Evolutionary conservation across 176 grass and related monocot species (phyloP), one percentile per base, ranked within the genome.

Genomic region (Zea luxurians): DNA sequence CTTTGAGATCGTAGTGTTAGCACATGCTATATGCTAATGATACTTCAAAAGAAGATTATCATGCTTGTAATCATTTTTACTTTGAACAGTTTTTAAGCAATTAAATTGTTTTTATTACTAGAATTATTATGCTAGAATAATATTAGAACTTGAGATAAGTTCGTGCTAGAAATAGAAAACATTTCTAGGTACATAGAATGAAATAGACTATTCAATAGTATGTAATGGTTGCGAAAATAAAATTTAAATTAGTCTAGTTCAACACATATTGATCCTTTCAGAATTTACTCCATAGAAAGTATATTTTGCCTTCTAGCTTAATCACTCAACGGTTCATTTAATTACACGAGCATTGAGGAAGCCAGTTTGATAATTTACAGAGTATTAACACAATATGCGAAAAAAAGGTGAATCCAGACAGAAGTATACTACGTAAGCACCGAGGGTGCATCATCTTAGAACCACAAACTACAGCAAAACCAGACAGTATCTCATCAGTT

Each of bases 361-460:
- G 10, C 43, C 61, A 47, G 20, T 88, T 61, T 57, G 46, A 79
- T 84, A 80, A 88, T 88, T 79, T 88, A 88, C 81, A 84, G 10
- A 69, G 7, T 67, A 65, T 60, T 72, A 43, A 48, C 10, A 78
- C 70, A 55, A 64, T 27, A 78, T 21, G 35, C 5, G 10, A 20
- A 27, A 27, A 27, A 37, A 40, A 55, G 57, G 64, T 37, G 37
- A 38, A 37, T 38, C 60, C 48, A 71, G 35, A 43, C 7, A 60
- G 42, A 12, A 68, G 11, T 2, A 79, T 36, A 37, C 60, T 73
- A 78, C 59, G 52, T 44, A 47, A 73, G 66, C 61, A 76, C 43
- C 71, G 18, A 73, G n/a, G 48, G 42, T 48, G 62, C 49, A 61
- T 42, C 80, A 78, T 37, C 66, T 48, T 66, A 68, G 57, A 41